A percentile compares a stretch with the other conserved stretches of the same genome.
Conservation (phyloP, 768 basidiomycete species). For the Pleurotus tuoliensis region DNA sequence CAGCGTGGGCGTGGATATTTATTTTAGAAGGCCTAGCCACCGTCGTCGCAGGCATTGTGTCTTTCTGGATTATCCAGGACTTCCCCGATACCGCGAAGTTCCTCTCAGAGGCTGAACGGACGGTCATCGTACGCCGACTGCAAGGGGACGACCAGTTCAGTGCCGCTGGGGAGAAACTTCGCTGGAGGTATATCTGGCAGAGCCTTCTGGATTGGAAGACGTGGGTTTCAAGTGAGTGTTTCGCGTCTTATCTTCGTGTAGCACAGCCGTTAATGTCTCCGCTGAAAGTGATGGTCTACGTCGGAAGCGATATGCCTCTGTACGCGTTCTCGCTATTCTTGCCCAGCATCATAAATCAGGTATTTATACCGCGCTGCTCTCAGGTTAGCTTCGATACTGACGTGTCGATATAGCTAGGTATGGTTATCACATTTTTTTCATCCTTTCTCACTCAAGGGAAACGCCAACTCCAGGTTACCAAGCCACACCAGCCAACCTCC, state of each 20-base stretch:
- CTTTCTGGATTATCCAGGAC: constrained; percentile 79
- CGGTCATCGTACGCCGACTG: constrained; percentile 59
- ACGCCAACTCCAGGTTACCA: constrained; percentile 40
- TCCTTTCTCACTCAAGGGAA: background rate
- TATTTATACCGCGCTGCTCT: constrained; percentile 21
- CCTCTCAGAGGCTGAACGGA: constrained; percentile 66
- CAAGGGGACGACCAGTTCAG: constrained; percentile 69
- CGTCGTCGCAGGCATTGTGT: constrained; percentile 57
- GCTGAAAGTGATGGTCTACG: constrained; percentile 49
- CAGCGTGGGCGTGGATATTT: constrained; percentile 43
- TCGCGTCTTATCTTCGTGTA: background rate
- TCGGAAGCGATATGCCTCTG: constrained; percentile 58
- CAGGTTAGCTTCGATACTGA: too few relatives aligned
- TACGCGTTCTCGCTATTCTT: constrained; percentile 79
- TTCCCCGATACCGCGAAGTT: constrained; percentile 82
- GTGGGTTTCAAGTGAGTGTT: constrained; percentile 48
- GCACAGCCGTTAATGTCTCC: background rate
- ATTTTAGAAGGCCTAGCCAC: constrained; percentile 67
- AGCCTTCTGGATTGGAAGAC: constrained; percentile 74
- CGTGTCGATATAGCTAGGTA: constrained; percentile 33
- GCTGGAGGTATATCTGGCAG: constrained; percentile 52
- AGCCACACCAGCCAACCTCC: constrained; percentile 71
- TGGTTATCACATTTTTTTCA: constrained; percentile 1
- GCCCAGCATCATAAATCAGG: constrained; percentile 73
- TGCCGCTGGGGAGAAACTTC: constrained; percentile 64